Evolutionary conservation across 441 rosid species (phyloP), one percentile per base, ranked within the genome.

Genomic region (Flueggea neowawraea): DNA sequence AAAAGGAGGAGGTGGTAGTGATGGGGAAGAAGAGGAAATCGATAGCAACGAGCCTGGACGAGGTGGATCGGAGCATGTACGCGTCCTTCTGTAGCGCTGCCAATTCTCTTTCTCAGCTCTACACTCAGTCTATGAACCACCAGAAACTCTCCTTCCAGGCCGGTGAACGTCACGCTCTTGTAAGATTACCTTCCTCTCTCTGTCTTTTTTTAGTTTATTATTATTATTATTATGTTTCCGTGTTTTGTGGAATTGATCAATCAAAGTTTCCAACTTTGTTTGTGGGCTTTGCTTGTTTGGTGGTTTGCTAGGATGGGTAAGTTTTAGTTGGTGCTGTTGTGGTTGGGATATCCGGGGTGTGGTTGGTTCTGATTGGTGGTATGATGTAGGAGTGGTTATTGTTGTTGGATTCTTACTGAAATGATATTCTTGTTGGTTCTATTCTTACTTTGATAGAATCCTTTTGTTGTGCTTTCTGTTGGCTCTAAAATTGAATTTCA

Each of bases 1-100:
- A n/a, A n/a, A 11, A 43, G 45, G 45, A 43, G 45, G 45, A 43
- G 45, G 28, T 22, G 28, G 28, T 22, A 22, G 45, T 16, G 68
- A 85, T 91, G 93, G 95, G 84, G 67, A 91, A 91, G 89, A 89
- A 91, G 87, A 81, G 98, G 69, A 91, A 91, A 72, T 88, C 98
- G 0, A 80, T 78, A 45, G 91, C 87, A 6, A 78, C 87, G 28
- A 84, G 90, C 77, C 91, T 91, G 11, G 96, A 91, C 63, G 98
- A 89, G 84, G 96, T 89, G 81, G 98, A 91, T 87, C 96, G 96
- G 72, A 89, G 81, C 73, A 84, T 89, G 83, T 86, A 89, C 68
- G 80, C 93, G 8, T 85, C 98, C 0, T 91, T 91, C 68, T 84
- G 91, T 65, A 84, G 86, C 81, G 90, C 90, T 31, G 93, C 98